A percentile compares a stretch with the other conserved stretches of the same genome.
Evolutionary conservation across 768 basidiomycete species (phyloP).

Genomic region (Tricholoma terreum): DNA sequence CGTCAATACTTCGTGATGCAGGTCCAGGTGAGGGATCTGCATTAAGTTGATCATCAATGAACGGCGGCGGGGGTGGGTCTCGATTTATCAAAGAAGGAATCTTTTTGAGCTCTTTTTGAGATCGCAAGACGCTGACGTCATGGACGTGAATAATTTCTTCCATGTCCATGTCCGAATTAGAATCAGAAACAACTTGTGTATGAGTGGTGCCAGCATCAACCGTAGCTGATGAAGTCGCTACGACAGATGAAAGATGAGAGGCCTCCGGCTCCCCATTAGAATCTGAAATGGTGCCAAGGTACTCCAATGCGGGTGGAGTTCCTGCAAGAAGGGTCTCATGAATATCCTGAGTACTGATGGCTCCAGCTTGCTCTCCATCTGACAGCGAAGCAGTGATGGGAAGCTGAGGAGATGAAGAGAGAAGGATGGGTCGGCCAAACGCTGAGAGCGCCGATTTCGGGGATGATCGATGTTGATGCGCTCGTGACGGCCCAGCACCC

Average conservation of each 20-base stretch:
- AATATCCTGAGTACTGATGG: background rate
- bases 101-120: background rate
- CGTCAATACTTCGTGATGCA: slow-evolving; percentile 11
- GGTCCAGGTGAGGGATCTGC: slow-evolving; percentile 18
- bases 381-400: slow-evolving; percentile 1
- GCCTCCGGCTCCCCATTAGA: background rate
- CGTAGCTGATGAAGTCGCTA: background rate
- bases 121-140: background rate
- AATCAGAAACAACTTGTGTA: background rate
- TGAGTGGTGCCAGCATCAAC: background rate
- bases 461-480: slow-evolving; percentile 6
- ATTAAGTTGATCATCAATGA: background rate
- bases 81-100: background rate
- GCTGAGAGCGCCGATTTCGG: slow-evolving; percentile 11
- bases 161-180: slow-evolving; percentile 38
- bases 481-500: slow-evolving; percentile 44
- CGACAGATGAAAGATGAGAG: background rate
- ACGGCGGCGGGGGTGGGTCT: background rate
- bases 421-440: slow-evolving; percentile 30
- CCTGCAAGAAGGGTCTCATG: background rate
- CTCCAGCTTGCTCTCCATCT: background rate
- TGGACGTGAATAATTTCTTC: slow-evolving; percentile 31
- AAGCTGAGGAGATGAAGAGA: slow-evolving; percentile 16
- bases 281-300: background rate
- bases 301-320: background rate